A percentile compares a stretch with the other conserved stretches of the same genome.
Evolutionary conservation across 306 rosid genomes (phyloP).

Genomic region (Cucumis cinereus): DNA sequence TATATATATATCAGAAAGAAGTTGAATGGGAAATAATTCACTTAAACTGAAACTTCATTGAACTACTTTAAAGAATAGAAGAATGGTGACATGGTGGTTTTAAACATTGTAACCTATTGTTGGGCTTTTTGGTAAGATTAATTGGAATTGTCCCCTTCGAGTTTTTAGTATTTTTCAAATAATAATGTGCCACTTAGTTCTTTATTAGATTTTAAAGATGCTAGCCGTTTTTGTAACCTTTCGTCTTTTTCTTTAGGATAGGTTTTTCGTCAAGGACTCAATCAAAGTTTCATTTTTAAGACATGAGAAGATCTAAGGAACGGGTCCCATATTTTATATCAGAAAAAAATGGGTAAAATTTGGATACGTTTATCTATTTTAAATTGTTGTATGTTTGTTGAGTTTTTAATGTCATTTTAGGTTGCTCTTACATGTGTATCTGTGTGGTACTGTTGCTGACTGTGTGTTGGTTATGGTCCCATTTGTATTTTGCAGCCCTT

Average conservation of each 20-base stretch:
- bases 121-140: neutral
- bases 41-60: neutral
- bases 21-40: neutral
- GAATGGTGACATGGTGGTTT: neutral
- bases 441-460: neutral
- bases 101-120: neutral
- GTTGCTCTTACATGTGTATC: neutral
- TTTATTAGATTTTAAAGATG: neutral
- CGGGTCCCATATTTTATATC: neutral
- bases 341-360: neutral
- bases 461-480: neutral
- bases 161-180: neutral
- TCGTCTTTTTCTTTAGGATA: neutral
- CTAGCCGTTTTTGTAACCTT: neutral
- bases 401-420: neutral
- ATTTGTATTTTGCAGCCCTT: slow-evolving; percentile 50
- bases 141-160: neutral
- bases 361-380: neutral
- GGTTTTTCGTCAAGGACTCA: slow-evolving; percentile 4
- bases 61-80: neutral
- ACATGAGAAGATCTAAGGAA: slow-evolving; percentile 7
- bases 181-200: neutral
- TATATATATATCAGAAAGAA: neutral
- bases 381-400: slow-evolving; percentile 4
- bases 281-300: slow-evolving; percentile 3